Evolutionary conservation across 306 rosid species (phyloP), one percentile per base, ranked within the genome.

Genomic region (Begonia masoniana): DNA sequence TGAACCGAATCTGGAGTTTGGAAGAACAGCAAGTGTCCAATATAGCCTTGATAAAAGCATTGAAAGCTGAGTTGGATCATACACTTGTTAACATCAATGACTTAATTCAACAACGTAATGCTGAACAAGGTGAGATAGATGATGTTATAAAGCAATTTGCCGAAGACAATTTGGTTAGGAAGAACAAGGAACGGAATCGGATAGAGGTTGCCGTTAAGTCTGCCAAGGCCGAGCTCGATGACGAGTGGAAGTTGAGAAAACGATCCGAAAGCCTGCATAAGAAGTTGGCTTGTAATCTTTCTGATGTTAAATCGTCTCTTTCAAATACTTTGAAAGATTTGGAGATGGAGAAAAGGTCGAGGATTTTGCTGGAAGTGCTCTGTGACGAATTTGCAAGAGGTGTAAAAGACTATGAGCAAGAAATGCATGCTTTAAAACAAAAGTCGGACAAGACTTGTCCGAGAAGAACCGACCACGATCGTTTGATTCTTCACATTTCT

Each of bases 1-100:
- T 91, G 54, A 91, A 91, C 71, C 80, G 99, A 62, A 91, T 91
- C 62, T 91, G 99, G 99, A 86, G 86, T 76, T 72, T 91, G 74
- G 96, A 91, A 80, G 99, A 91, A 60, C 99, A 91, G 50, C 99
- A 91, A 47, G 66, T 76, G 1, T 81, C 99, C 13, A 81, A 86
- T 72, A 69, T 83, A 67, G 77, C 92, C 10, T 60, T 86, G 65
- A 83, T 91, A 74, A 91, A 75, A 61, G 94, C 92, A 6, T 73
- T 91, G 64, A 86, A 81, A 72, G 43, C 83, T n/a, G 99, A 91
- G 72, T 78, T 83, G n/a, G 86, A 77, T 53, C 94, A 79, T 58
- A 63, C 94, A 58, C 86, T 75, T 14, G 56, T 68, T 46, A 77
- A 81, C 78, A 72, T 91, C 67, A 91, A 86, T 64, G 99, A 86